Evolutionary conservation across 1,284 basidiomycete genomes (phyloP).

Genomic region (Peniophora sp.): DNA sequence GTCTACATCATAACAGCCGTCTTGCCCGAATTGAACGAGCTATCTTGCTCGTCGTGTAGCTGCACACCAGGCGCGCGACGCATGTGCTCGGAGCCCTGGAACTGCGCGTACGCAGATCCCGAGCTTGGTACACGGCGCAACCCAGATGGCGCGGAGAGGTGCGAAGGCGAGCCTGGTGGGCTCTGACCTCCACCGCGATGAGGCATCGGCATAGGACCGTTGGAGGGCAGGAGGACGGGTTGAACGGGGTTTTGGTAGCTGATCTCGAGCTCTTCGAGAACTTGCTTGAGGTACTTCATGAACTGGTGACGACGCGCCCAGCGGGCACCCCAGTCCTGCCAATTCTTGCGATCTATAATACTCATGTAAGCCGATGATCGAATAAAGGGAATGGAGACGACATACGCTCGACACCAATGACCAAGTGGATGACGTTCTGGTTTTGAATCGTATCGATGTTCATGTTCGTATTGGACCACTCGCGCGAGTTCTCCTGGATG

Average conservation of each 20-base stretch:
- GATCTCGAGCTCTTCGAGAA: conserved; percentile 67
- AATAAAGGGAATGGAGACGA: conserved; percentile 9
- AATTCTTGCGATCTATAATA: conserved; percentile 63
- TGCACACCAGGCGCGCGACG: conserved; percentile 11
- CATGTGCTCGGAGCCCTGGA: conserved; percentile 14
- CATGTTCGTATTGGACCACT: conserved; percentile 57
- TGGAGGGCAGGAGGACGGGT: conserved; percentile 46
- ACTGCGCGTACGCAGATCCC: conserved; percentile 15
- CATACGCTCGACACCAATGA: conserved; percentile 72
- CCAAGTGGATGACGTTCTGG: conserved; percentile 62
- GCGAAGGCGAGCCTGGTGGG: background rate
- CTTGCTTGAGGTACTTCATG: conserved; percentile 63
- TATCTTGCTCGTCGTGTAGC: background rate
- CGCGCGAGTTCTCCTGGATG: conserved; percentile 60
- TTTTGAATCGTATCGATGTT: conserved; percentile 74
- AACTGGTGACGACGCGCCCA: conserved; percentile 65
- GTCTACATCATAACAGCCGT: background rate
- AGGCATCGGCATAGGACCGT: conserved; percentile 9
- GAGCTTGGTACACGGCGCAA: conserved; percentile 3
- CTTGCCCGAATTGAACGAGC: background rate
- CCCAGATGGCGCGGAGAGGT: conserved; percentile 10
- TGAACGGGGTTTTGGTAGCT: conserved; percentile 66
- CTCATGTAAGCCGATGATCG: background rate
- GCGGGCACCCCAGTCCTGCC: conserved; percentile 83
- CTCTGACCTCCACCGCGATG: conserved; percentile 2